Base-by-base conservation (phyloP, 345 rosid genomes). In the Eucalyptus urophylla region DNA sequence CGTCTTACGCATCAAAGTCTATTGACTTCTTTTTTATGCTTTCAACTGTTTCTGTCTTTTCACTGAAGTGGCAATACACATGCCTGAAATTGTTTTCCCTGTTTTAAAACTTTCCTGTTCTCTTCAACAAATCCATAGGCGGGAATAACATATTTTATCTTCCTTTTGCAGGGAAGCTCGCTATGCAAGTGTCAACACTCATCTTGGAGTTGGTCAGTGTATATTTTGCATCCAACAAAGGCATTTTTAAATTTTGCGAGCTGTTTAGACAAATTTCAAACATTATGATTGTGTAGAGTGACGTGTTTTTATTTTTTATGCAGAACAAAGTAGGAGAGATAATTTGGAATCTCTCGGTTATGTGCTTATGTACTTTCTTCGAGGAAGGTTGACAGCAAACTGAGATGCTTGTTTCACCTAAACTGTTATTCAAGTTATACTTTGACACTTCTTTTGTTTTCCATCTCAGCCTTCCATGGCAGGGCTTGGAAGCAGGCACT, bases 301-400 rank as follows among this genome's bases (percentile, higher is more conserved):
- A 86, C 25, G 24, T 14, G 14, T 43, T 49, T 47, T 11, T 43
- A 49, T 89, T 89, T 87, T 81, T 80, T 54, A 88, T 89, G 93
- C 96, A 97, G 99, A 98, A 92, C 99, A 98, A 95, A 98, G 99
- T 94, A 94, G 99, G 93, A 94, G 99, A 93, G 99, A 97, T 95
- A 98, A 97, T 94, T 94, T 98, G 93, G 99, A 97, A 92, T 98
- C 99, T 60, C 99, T 98, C 88, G 99, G 99, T 93, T 97, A 97
- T 92, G 98, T 98, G 92, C 95, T 98, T 69, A 98, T 98, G 98
- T 97, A 98, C 92, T 98, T 96, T 93, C 93, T 98, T 81, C 93
- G 98, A 92, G 99, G 99, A 94, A 97, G 99, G 99, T 98, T 88
- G 83, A 53, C 29, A 87, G 50, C 76, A 54, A 89, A 86, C 87